phyloP scores from a whole-genome alignment of 2,329 filamentous ascomycete genomes.

The Sclerotinia nivalis region DNA sequence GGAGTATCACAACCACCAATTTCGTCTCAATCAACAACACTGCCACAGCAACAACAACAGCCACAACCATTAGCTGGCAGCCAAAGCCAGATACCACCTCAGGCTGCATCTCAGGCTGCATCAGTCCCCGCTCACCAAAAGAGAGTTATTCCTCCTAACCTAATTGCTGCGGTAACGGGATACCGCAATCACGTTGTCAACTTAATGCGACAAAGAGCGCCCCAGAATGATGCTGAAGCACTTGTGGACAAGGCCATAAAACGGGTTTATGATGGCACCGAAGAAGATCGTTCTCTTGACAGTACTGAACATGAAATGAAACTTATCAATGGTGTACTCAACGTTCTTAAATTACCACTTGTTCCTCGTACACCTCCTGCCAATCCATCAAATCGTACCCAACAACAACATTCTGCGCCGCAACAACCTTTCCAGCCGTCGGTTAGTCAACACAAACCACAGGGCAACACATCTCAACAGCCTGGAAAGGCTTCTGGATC shows the following conservation, averaged over 20 bases:
- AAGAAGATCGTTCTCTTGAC: constrained; percentile 31
- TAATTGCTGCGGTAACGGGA: constrained; percentile 27
- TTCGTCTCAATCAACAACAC: not conserved
- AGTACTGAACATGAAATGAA: constrained; percentile 31
- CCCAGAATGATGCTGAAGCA: constrained; percentile 32
- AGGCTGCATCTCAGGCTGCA: not conserved
- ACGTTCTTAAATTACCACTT: constrained; percentile 12
- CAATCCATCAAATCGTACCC: not conserved
- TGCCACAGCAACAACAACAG: not conserved
- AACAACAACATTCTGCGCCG: constrained; percentile 22
- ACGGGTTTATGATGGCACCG: constrained; percentile 35
- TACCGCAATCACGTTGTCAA: constrained; percentile 36
- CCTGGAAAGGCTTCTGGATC: constrained; percentile 28
- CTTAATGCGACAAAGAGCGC: constrained; percentile 27
- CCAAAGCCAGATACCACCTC: constrained; percentile 9
- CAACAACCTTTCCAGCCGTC: constrained; percentile 27
- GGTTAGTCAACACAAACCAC: constrained; percentile 31
- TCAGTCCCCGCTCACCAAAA: not conserved
- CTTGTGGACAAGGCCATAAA: constrained; percentile 40
- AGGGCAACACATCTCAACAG: constrained; percentile 28
- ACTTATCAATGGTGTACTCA: constrained; percentile 34
- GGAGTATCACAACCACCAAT: constrained; percentile 19
- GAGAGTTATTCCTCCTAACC: constrained; percentile 1
- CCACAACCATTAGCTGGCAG: constrained; percentile 9
- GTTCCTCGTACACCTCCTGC: constrained; percentile 13